Conservation (phyloP, 2,329 filamentous ascomycete species). For the Fusarium fujikuroi region DNA sequence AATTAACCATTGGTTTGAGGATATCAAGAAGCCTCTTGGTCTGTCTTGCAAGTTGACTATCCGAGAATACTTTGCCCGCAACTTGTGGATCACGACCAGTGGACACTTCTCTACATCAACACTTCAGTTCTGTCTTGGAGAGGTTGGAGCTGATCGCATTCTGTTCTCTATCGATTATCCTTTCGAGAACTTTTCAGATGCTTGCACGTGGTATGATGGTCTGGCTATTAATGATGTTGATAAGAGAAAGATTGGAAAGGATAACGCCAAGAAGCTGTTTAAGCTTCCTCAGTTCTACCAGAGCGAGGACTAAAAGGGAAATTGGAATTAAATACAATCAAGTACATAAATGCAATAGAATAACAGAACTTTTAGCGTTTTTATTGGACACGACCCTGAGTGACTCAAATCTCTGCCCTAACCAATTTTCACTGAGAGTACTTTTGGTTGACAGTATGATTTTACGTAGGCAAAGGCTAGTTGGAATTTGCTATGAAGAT, state of each 20-base stretch:
- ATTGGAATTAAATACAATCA: background rate
- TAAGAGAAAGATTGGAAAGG: slow-evolving; percentile 54
- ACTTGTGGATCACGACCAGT: slow-evolving; percentile 67
- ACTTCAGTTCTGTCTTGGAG: slow-evolving; percentile 59
- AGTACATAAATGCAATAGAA: background rate
- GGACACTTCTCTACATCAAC: slow-evolving; percentile 66
- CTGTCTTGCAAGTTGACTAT: slow-evolving; percentile 60
- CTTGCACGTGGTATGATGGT: slow-evolving; percentile 55
- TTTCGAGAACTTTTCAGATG: slow-evolving; percentile 59
- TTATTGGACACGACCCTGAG: background rate
- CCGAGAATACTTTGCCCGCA: slow-evolving; percentile 63
- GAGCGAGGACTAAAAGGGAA: slow-evolving; percentile 25
- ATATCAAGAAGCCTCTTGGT: slow-evolving; percentile 62
- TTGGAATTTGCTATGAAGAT: background rate
- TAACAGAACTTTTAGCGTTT: background rate
- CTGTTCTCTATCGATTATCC: slow-evolving; percentile 66
- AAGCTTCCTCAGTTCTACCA: slow-evolving; percentile 47
- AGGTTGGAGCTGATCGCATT: slow-evolving; percentile 61
- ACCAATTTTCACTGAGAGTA: background rate
- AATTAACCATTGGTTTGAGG: slow-evolving; percentile 66
- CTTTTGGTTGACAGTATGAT: background rate
- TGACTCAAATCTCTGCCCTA: background rate
- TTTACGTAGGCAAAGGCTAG: background rate
- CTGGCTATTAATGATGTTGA: slow-evolving; percentile 49
- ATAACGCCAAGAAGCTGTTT: slow-evolving; percentile 56